These are phyloP conservation scores for Lasiosphaeris hirsuta DNA, from an alignment of 495 filamentous ascomycete species.

Conservation along the genomic window DNA sequence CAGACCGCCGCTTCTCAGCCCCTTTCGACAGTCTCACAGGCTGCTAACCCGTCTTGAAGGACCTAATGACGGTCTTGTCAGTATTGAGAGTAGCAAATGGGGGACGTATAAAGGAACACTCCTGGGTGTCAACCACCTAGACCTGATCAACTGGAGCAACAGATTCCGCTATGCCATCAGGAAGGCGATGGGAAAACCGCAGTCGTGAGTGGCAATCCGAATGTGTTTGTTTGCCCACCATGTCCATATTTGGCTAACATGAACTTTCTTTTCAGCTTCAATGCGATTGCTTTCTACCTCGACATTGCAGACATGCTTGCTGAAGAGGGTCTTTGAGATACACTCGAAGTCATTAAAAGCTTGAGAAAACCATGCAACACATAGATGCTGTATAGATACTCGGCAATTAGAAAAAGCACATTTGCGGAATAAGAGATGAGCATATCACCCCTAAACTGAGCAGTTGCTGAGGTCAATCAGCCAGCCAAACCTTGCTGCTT, in stretches of 20 bases:
- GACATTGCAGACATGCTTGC: constrained; percentile 85
- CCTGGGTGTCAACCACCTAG: constrained; percentile 82
- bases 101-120: constrained; percentile 91
- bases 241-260: not conserved
- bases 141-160: constrained; percentile 96
- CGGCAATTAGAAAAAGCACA: too few relatives aligned
- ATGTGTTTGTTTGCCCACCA: not conserved
- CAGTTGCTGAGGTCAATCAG: too few relatives aligned
- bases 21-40: constrained; percentile 69
- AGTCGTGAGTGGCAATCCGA: constrained; percentile 52
- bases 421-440: too few relatives aligned
- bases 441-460: too few relatives aligned
- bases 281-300: constrained; percentile 92
- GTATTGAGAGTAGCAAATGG: constrained; percentile 80
- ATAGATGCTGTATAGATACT: not conserved
- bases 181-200: constrained; percentile 63
- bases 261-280: constrained; percentile 61
- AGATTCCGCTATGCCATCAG: constrained; percentile 67
- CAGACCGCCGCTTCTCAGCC: constrained; percentile 59
- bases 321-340: constrained; percentile 57
- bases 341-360: not conserved
- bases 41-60: constrained; percentile 72
- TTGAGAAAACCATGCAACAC: not conserved
- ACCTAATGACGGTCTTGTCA: constrained; percentile 90
- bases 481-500: too few relatives aligned